A percentile compares a stretch with the other conserved stretches of the same genome.
phyloP scores from a whole-genome alignment of 1,284 basidiomycete species.

The Cerrena zonata region DNA sequence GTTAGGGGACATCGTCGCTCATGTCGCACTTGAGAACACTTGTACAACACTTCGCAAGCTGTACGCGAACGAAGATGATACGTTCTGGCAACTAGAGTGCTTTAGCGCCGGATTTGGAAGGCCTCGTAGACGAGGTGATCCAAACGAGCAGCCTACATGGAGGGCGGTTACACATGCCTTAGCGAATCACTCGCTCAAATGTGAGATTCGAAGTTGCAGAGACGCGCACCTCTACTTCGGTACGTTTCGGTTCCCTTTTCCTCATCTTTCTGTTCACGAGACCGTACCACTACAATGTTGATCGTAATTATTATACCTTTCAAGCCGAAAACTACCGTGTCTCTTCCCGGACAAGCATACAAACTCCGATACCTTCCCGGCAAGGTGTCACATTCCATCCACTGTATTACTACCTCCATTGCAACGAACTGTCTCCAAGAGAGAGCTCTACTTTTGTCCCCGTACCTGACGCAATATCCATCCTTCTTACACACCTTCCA shows the following conservation, averaged over 20 bases:
- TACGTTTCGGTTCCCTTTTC: constrained; percentile 14
- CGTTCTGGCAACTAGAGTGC: constrained; percentile 27
- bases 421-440: constrained; percentile 15
- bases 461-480: constrained; percentile 20
- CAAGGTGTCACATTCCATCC: constrained; percentile 25
- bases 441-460: neutral
- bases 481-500: constrained; percentile 28
- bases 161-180: constrained; percentile 21
- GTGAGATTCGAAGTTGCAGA: constrained; percentile 29
- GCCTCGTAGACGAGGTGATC: constrained; percentile 18
- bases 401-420: constrained; percentile 30
- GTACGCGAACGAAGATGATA: constrained; percentile 22
- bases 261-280: neutral
- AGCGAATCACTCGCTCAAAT: constrained; percentile 20
- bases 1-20: constrained; percentile 21
- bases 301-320: constrained; percentile 3
- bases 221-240: constrained; percentile 27
- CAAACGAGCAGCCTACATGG: constrained; percentile 16
- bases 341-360: constrained; percentile 14
- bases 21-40: constrained; percentile 27
- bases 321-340: constrained; percentile 18
- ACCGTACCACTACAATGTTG: neutral
- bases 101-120: constrained; percentile 26
- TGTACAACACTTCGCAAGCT: constrained; percentile 21
- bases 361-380: constrained; percentile 11